Percentiles rank a stretch among this genome's conserved stretches.
These are phyloP conservation scores for Linnemannia schmuckeri DNA, from an alignment of 192 early-diverging fungal species.

Conservation along the genomic window DNA sequence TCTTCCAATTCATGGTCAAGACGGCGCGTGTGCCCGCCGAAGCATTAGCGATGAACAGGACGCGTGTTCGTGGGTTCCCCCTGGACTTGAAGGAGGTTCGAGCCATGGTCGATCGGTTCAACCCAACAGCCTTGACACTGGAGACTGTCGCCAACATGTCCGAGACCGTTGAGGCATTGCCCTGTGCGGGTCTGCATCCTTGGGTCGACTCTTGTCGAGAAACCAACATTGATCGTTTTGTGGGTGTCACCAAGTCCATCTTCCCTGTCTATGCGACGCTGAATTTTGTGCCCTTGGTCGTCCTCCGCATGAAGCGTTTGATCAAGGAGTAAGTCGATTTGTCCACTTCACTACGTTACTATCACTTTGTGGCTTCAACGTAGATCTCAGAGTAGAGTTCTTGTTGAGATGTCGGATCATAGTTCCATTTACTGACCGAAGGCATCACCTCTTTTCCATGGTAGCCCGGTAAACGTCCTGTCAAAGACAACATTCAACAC, in stretches of 20 bases:
- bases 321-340: slow-evolving; percentile 66
- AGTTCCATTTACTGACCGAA: not conserved
- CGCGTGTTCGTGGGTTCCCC: slow-evolving; percentile 58
- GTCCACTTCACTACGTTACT: not conserved
- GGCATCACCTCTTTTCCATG: not conserved
- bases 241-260: slow-evolving; percentile 63
- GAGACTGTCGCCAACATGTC: slow-evolving; percentile 52
- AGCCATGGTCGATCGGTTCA: slow-evolving; percentile 39
- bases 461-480: slow-evolving; percentile 65
- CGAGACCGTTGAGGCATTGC: slow-evolving; percentile 55
- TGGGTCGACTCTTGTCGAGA: slow-evolving; percentile 63
- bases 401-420: not conserved
- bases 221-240: slow-evolving; percentile 61
- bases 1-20: slow-evolving; percentile 71
- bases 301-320: slow-evolving; percentile 70
- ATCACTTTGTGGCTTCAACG: not conserved
- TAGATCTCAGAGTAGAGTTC: not conserved
- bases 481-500: slow-evolving; percentile 67
- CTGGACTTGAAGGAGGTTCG: slow-evolving; percentile 52
- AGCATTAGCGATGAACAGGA: slow-evolving; percentile 68
- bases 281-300: slow-evolving; percentile 80
- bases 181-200: slow-evolving; percentile 70
- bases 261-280: slow-evolving; percentile 76
- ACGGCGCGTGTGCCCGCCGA: slow-evolving; percentile 71
- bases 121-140: slow-evolving; percentile 59